Evolutionary conservation across 345 rosid genomes (phyloP).

Genomic region (Boechera retrofracta): DNA sequence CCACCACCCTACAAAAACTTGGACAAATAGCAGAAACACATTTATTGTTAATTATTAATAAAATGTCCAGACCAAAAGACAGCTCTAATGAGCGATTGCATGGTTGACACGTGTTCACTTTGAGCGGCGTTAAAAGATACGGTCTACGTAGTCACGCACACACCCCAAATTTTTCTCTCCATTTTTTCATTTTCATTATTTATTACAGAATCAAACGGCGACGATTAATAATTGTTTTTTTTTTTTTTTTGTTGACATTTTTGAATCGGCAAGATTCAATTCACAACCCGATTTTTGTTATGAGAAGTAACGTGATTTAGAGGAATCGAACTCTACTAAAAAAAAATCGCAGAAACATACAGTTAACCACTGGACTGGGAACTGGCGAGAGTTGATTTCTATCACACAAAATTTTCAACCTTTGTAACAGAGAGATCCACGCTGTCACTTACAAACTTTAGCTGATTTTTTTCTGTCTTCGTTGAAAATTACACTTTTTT

Average conservation of each 20-base stretch:
- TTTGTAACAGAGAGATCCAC: slow-evolving; percentile 40
- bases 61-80: slow-evolving; percentile 31
- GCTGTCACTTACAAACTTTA: slow-evolving; percentile 17
- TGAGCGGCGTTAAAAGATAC: slow-evolving; percentile 33
- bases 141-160: slow-evolving; percentile 45
- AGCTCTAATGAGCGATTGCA: slow-evolving; percentile 41
- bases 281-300: too few relatives aligned
- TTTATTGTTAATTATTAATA: slow-evolving; percentile 28
- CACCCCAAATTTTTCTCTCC: slow-evolving; percentile 25
- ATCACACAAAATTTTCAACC: slow-evolving; percentile 24
- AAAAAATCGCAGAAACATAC: too few relatives aligned
- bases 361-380: too few relatives aligned
- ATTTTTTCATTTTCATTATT: neutral
- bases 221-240: slow-evolving; percentile 21
- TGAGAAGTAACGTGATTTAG: too few relatives aligned
- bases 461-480: neutral
- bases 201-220: neutral
- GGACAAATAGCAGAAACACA: slow-evolving; percentile 31
- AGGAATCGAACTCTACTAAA: too few relatives aligned
- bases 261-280: too few relatives aligned
- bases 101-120: slow-evolving; percentile 43
- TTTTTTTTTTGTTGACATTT: too few relatives aligned
- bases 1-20: neutral
- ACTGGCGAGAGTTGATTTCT: too few relatives aligned
- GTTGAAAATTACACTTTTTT: neutral